Evolutionary conservation across 2,329 filamentous ascomycete species (phyloP).

Genomic region (Arthrinium phaeospermum): DNA sequence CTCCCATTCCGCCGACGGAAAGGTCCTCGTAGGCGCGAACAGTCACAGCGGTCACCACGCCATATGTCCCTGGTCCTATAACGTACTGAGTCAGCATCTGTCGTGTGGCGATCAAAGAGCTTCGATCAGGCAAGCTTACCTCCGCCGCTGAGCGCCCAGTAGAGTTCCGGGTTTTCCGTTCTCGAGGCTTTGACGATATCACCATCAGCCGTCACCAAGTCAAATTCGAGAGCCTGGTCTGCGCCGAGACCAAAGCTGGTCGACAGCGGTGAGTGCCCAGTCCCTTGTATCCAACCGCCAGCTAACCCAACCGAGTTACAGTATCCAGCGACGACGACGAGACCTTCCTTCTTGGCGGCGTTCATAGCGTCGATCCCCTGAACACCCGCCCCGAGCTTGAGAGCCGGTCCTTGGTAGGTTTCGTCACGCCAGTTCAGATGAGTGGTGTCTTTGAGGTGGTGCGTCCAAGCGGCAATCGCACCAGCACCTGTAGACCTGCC

Average conservation of each 20-base stretch:
- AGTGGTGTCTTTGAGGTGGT: constrained; percentile 50
- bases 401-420: constrained; percentile 38
- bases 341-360: constrained; percentile 42
- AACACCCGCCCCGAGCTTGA: constrained; percentile 40
- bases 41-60: neutral
- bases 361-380: constrained; percentile 47
- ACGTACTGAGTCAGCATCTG: constrained; percentile 37
- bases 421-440: constrained; percentile 40
- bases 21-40: constrained; percentile 24
- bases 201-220: constrained; percentile 52
- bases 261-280: constrained; percentile 49
- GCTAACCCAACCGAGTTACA: constrained; percentile 36
- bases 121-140: constrained; percentile 49
- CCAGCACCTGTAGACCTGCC: constrained; percentile 53
- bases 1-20: neutral
- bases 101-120: constrained; percentile 48
- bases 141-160: constrained; percentile 60
- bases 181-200: constrained; percentile 47
- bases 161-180: constrained; percentile 53
- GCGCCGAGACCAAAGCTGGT: constrained; percentile 53
- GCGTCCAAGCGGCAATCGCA: constrained; percentile 55
- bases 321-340: constrained; percentile 33
- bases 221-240: constrained; percentile 53
- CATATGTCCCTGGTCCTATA: constrained; percentile 45
- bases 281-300: constrained; percentile 53